Conservation (phyloP, 139 green algal genomes). For the Asterochloris erici region DNA sequence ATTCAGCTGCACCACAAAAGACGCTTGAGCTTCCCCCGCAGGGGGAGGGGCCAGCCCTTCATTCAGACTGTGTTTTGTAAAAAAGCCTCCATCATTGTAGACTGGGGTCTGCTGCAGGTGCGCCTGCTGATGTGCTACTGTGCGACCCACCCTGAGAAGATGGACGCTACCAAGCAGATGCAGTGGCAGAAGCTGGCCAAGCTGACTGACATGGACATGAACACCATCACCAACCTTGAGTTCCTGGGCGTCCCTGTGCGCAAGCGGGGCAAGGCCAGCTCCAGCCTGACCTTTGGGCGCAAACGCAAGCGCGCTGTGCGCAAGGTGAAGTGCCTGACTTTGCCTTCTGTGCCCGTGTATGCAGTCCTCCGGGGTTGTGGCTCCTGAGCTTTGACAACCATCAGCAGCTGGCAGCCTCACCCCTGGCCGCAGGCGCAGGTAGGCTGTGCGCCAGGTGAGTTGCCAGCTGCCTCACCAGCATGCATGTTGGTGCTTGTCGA, state of each 20-base stretch:
- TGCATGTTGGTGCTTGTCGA: no score
- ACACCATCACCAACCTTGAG: slow-evolving; percentile 82
- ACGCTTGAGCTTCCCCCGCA: no score
- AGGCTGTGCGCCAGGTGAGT: no score
- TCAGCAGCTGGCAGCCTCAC: no score
- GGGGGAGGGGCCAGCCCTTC: no score
- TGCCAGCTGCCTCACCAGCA: no score
- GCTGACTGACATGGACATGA: slow-evolving; percentile 73
- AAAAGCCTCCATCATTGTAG: background rate
- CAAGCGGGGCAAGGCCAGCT: slow-evolving; percentile 50
- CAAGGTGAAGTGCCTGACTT: slow-evolving; percentile 25
- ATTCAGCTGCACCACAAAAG: no score
- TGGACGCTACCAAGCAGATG: slow-evolving; percentile 69
- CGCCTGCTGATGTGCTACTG: slow-evolving; percentile 92
- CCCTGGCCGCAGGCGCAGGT: no score
- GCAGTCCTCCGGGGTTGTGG: no score
- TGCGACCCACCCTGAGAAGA: slow-evolving; percentile 91
- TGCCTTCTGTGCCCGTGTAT: no score
- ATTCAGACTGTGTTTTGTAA: background rate
- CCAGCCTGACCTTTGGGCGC: slow-evolving; percentile 36
- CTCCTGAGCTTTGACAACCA: no score
- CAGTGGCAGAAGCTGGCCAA: slow-evolving; percentile 78
- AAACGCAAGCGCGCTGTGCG: slow-evolving; percentile 44
- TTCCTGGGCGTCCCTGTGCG: slow-evolving; percentile 83
- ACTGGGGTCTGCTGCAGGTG: slow-evolving; percentile 42